A percentile compares a stretch with the other conserved stretches of the same genome.
Conservation (phyloP, 2,329 filamentous ascomycete genomes). For the Macrophomina tecta region DNA sequence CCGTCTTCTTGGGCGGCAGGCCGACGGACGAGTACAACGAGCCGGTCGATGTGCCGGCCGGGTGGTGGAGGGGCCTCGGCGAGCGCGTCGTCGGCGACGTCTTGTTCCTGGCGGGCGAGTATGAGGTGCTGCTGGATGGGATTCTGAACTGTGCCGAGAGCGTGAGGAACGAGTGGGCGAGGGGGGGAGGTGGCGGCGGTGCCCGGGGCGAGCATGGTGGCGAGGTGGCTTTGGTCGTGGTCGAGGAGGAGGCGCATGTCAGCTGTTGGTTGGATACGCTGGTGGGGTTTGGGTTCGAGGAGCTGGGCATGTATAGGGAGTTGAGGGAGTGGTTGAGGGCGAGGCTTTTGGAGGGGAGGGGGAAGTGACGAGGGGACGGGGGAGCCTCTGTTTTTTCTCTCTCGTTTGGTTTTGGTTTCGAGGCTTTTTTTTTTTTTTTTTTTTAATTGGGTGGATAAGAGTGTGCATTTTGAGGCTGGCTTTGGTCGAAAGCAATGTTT, state of each 20-base stretch:
- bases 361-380: not conserved
- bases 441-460: too few species aligned
- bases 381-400: too few species aligned
- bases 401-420: too few species aligned
- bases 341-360: not conserved
- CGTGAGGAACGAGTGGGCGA: slow-evolving; percentile 18
- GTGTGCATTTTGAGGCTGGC: too few species aligned
- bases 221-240: not conserved
- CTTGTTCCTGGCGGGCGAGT: slow-evolving; percentile 7
- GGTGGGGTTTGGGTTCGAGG: slow-evolving; percentile 9
- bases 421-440: too few species aligned
- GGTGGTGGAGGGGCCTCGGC: slow-evolving; percentile 19
- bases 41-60: slow-evolving; percentile 17
- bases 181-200: too few species aligned
- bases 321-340: slow-evolving; percentile 20
- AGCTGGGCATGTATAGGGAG: slow-evolving; percentile 7
- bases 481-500: too few species aligned
- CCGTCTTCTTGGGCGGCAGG: slow-evolving; percentile 15
- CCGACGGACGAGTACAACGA: slow-evolving; percentile 20
- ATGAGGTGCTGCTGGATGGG: slow-evolving; percentile 22
- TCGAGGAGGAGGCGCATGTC: slow-evolving; percentile 1
- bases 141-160: slow-evolving; percentile 11
- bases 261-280: slow-evolving; percentile 1
- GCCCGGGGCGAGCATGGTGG: not conserved
- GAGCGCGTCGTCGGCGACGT: not conserved